Conservation (phyloP, 2,329 filamentous ascomycete species). For the Colletotrichum kahawae region DNA sequence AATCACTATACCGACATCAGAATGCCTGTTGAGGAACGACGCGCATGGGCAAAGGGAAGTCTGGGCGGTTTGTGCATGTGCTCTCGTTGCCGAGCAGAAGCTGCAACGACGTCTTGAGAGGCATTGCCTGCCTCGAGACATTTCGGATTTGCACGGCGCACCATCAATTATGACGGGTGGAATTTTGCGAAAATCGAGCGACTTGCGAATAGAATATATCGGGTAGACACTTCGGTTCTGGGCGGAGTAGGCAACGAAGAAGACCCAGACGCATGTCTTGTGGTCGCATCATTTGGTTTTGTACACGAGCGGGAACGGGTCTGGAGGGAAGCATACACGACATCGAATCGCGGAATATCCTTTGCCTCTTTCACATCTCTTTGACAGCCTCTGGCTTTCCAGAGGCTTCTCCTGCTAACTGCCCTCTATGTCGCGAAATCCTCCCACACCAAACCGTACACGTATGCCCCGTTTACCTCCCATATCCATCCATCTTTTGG, state of each 20-base stretch:
- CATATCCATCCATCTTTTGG: background rate
- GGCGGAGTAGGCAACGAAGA: background rate
- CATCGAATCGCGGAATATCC: slow-evolving; percentile 11
- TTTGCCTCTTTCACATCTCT: background rate
- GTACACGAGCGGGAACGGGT: slow-evolving; percentile 3
- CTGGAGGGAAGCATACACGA: slow-evolving; percentile 2
- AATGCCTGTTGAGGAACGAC: slow-evolving; percentile 76
- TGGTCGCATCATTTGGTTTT: background rate
- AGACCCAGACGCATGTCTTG: background rate
- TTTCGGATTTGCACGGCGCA: background rate
- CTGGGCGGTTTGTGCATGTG: slow-evolving; percentile 92
- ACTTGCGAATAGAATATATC: slow-evolving; percentile 9
- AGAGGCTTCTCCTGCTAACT: background rate
- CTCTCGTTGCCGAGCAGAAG: slow-evolving; percentile 78
- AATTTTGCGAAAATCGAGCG: background rate
- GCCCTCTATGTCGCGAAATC: background rate
- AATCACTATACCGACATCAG: slow-evolving; percentile 94
- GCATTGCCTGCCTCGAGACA: background rate
- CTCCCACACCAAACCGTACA: background rate
- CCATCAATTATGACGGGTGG: background rate
- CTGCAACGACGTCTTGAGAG: slow-evolving; percentile 25
- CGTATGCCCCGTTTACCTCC: background rate
- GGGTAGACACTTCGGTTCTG: background rate
- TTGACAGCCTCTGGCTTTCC: background rate
- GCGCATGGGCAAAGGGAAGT: slow-evolving; percentile 88